A percentile compares a stretch with the other conserved stretches of the same genome.
Conservation (phyloP, 345 rosid species). For the Hypericum perforatum region DNA sequence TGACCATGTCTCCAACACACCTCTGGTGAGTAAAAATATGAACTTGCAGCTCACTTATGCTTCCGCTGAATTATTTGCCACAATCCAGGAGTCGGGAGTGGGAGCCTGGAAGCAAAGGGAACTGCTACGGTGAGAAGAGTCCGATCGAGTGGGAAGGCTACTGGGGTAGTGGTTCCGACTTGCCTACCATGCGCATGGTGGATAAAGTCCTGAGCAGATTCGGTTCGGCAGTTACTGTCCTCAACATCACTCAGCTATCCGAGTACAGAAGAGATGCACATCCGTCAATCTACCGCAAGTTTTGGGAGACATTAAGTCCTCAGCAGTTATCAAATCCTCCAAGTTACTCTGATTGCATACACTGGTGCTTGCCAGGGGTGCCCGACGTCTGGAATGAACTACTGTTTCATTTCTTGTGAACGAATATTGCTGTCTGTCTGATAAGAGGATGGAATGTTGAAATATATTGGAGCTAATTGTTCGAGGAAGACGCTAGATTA, state of each 20-base stretch:
- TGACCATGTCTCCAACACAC: conserved; percentile 96
- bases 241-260: conserved; percentile 87
- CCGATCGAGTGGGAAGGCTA: conserved; percentile 57
- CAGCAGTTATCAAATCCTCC: conserved; percentile 52
- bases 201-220: conserved; percentile 43
- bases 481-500: too few species aligned
- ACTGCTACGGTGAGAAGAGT: conserved; percentile 59
- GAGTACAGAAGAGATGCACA: conserved; percentile 95
- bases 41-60: not conserved
- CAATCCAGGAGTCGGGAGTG: conserved; percentile 74
- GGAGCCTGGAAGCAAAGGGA: conserved; percentile 63
- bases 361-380: conserved; percentile 93
- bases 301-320: conserved; percentile 73
- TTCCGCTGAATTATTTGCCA: conserved; percentile 9
- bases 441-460: not conserved
- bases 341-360: conserved; percentile 80
- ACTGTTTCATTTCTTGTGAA: conserved; percentile 58
- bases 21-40: conserved; percentile 40
- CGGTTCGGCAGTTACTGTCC: conserved; percentile 59
- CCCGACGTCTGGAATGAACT: conserved; percentile 95
- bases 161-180: conserved; percentile 87
- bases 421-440: not conserved
- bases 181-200: conserved; percentile 72
- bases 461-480: conserved; percentile 1
- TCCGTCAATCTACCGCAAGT: conserved; percentile 84